phyloP scores from a whole-genome alignment of 2,329 filamentous ascomycete species.

The Fusarium chuoi region DNA sequence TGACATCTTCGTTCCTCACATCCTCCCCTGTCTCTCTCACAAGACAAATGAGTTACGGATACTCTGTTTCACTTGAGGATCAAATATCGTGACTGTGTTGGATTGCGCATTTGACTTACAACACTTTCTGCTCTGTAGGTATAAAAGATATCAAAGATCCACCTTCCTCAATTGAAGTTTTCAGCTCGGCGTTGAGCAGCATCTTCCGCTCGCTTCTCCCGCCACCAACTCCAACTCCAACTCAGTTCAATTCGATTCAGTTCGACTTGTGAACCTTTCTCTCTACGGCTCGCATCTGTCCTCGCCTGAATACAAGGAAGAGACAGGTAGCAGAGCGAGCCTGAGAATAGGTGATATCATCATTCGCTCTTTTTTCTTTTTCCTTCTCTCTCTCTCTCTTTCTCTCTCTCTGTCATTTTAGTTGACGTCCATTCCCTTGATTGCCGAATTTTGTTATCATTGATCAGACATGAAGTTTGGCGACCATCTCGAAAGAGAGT shows the following conservation, averaged over 20 bases:
- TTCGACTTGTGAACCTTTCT: background rate
- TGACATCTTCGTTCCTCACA: constrained; percentile 20
- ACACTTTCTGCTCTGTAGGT: background rate
- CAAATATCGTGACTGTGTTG: constrained; percentile 17
- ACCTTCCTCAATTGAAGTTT: background rate
- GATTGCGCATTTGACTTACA: constrained; percentile 26
- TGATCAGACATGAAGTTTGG: constrained; percentile 53
- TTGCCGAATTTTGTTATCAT: background rate
- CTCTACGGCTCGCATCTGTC: constrained; percentile 11
- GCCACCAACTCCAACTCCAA: background rate
- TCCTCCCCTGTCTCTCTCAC: constrained; percentile 7
- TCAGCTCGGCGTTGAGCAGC: constrained; percentile 19
- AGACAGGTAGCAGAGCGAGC: background rate
- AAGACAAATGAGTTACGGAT: background rate
- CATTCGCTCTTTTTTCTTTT: background rate
- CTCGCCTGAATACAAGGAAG: background rate
- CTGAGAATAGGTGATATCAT: background rate
- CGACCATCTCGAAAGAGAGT: constrained; percentile 74
- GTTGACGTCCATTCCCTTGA: background rate
- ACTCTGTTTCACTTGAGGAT: background rate
- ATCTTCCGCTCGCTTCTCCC: constrained; percentile 22
- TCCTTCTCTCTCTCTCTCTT: background rate
- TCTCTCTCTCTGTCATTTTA: background rate
- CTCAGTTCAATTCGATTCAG: constrained; percentile 3
- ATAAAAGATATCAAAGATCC: constrained; percentile 15